phyloP scores from a whole-genome alignment of 208 protist genomes.

The Polymyxa betae region DNA sequence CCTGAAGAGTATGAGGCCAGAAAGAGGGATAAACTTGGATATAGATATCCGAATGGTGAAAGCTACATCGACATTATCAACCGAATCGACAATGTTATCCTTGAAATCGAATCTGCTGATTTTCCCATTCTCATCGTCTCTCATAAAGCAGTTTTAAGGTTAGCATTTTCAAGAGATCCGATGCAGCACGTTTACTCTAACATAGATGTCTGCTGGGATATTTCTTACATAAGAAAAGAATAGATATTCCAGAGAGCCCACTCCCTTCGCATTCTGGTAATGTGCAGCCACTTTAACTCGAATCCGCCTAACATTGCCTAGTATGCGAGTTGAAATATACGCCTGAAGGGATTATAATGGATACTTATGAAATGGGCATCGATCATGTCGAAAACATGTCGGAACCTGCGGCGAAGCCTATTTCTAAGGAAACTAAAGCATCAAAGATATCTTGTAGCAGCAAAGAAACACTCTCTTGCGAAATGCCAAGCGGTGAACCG shows the following conservation, averaged over 20 bases:
- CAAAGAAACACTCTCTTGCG: no score
- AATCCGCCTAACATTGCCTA: background rate
- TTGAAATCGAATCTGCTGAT: slow-evolving; percentile 12
- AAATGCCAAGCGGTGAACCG: no score
- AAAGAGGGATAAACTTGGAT: slow-evolving; percentile 47
- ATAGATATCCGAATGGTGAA: slow-evolving; percentile 45
- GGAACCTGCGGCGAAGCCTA: background rate
- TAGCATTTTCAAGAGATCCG: background rate
- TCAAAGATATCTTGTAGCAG: no score
- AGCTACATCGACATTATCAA: slow-evolving; percentile 54
- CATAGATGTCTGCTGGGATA: slow-evolving; percentile 27
- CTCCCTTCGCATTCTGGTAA: slow-evolving; percentile 39
- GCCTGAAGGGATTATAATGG: background rate
- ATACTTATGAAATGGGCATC: slow-evolving; percentile 48
- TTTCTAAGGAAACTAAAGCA: no score
- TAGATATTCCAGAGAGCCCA: background rate
- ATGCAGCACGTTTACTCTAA: no score
- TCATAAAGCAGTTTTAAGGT: slow-evolving; percentile 37
- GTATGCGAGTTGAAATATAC: background rate
- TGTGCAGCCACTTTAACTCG: background rate
- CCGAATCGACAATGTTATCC: background rate
- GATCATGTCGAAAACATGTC: slow-evolving; percentile 12
- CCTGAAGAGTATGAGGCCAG: background rate
- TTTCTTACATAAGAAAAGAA: background rate
- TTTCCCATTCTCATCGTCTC: slow-evolving; percentile 42